Conservation (phyloP, 169 alveolate species). For the Cryptosporidium meleagridis region DNA sequence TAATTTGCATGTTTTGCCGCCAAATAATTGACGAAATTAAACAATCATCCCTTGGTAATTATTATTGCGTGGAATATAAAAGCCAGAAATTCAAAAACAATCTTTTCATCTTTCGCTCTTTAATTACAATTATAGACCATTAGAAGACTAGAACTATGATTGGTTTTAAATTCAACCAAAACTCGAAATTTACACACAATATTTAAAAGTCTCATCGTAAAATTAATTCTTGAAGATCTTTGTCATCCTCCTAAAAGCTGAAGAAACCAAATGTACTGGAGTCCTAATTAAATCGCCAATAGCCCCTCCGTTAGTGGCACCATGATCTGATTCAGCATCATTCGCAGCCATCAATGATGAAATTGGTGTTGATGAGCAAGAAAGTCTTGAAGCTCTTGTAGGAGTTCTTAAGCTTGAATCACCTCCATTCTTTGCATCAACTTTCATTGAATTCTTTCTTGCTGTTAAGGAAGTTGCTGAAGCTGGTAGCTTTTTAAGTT, state of each 20-base stretch:
- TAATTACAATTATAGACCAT: not conserved
- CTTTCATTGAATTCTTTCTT: conserved; percentile 16
- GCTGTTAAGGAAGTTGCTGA: conserved; percentile 60
- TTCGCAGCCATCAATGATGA: not conserved
- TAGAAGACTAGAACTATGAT: not conserved
- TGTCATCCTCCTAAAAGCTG: conserved; percentile 49
- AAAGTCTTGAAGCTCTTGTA: conserved; percentile 18
- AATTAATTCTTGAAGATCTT: conserved; percentile 53
- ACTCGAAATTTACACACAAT: not conserved
- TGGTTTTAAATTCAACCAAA: not conserved
- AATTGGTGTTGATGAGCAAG: not conserved
- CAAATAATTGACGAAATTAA: not conserved
- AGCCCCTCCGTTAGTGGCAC: not conserved
- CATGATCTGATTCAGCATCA: not conserved
- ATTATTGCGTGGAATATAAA: not conserved
- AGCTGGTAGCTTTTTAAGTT: conserved; percentile 22
- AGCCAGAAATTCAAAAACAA: not conserved
- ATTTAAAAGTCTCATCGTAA: not conserved
- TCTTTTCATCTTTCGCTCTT: not conserved
- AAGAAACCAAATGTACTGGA: conserved; percentile 62
- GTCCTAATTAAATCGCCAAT: conserved; percentile 60
- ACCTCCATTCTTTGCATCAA: not conserved
- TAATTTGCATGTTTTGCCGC: conserved; percentile 19
- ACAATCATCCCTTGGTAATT: not conserved
- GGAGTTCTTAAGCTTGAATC: conserved; percentile 29